Percentiles rank a stretch among this genome's conserved stretches.
phyloP scores from a whole-genome alignment of 2,329 filamentous ascomycete species.

The Colletotrichum ledebouriae region DNA sequence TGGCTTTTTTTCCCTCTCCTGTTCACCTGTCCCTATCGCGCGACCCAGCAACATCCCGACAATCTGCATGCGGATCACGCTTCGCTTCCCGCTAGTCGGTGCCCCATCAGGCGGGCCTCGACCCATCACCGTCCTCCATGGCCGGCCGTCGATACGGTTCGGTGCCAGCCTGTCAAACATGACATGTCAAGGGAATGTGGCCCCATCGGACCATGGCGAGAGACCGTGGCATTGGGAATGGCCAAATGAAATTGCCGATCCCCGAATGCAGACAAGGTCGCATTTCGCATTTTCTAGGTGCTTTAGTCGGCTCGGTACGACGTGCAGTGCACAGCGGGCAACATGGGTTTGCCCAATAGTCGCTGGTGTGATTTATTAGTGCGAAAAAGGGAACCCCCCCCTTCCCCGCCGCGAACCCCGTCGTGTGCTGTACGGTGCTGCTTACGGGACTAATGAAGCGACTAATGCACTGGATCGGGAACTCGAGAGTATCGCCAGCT shows the following conservation, averaged over 20 bases:
- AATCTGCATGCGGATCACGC: constrained; percentile 8
- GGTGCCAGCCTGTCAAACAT: constrained; percentile 1
- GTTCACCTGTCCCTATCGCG: neutral
- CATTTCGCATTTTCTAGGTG: constrained; percentile 14
- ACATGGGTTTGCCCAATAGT: constrained; percentile 4
- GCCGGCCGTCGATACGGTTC: neutral
- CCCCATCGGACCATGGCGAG: neutral
- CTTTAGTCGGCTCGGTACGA: constrained; percentile 20
- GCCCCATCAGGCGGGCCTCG: too few relatives aligned
- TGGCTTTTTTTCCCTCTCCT: neutral
- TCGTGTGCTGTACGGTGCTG: neutral
- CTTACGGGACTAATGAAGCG: neutral
- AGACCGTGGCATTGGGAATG: neutral
- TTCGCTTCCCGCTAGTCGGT: neutral
- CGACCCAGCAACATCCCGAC: neutral
- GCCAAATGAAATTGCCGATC: too few relatives aligned
- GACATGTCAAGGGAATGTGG: constrained; percentile 1
- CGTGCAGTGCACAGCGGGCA: constrained; percentile 4
- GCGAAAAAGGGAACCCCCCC: neutral
- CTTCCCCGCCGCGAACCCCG: too few relatives aligned
- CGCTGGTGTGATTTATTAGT: constrained; percentile 5
- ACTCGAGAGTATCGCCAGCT: neutral
- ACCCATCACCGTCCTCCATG: neutral
- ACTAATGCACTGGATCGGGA: constrained; percentile 13
- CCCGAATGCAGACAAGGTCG: constrained; percentile 16